These are phyloP conservation scores for Fusarium nygamai DNA, from an alignment of 2,329 filamentous ascomycete genomes.

Conservation along the genomic window DNA sequence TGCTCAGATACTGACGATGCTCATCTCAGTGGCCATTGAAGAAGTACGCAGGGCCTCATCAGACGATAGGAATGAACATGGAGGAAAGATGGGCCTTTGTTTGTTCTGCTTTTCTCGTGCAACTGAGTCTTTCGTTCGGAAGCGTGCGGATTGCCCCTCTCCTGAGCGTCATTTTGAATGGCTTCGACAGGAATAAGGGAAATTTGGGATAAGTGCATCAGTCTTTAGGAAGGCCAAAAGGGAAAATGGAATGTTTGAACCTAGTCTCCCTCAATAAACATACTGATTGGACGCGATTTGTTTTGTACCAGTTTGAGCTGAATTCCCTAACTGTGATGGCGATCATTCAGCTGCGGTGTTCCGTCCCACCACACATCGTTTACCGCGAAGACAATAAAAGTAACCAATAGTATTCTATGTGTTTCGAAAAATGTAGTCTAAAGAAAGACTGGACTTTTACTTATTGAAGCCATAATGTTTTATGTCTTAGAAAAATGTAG, in stretches of 20 bases:
- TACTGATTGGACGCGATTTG: background rate
- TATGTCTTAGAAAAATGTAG: no score
- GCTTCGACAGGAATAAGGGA: background rate
- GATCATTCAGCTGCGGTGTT: rapidly evolving
- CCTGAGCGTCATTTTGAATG: background rate
- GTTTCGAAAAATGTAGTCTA: background rate
- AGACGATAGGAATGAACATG: no score
- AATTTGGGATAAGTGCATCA: no score
- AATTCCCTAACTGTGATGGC: background rate
- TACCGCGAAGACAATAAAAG: background rate
- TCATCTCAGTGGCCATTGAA: background rate
- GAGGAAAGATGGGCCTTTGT: background rate
- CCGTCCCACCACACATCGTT: background rate
- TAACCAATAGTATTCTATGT: background rate
- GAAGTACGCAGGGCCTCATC: no score
- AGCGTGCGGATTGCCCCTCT: background rate
- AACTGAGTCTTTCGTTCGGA: background rate
- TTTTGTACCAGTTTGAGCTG: background rate
- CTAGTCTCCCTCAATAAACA: background rate
- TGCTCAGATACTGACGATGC: background rate
- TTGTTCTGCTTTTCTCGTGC: background rate
- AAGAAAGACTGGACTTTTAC: no score
- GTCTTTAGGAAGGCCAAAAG: background rate
- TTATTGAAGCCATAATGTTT: background rate
- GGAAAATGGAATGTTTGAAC: background rate